phyloP scores from a whole-genome alignment of 1,139 yeast species.

The Blastobotrys capitulatus region DNA sequence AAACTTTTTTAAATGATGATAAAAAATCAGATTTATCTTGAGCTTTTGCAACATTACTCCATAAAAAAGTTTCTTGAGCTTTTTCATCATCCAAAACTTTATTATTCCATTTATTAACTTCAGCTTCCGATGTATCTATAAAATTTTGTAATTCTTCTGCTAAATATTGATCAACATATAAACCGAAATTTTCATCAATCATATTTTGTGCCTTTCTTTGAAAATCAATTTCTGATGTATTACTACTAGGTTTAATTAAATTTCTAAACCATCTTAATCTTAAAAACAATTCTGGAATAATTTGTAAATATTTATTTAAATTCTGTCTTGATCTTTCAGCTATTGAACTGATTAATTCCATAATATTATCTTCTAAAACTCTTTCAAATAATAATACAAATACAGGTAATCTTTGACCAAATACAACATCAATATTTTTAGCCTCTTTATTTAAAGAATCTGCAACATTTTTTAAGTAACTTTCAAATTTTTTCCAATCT shows the following conservation, averaged over 20 bases:
- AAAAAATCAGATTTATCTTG: slow-evolving; percentile 46
- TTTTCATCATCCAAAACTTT: slow-evolving; percentile 34
- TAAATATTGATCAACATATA: slow-evolving; percentile 37
- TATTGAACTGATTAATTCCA: slow-evolving; percentile 29
- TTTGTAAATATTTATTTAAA: slow-evolving; percentile 18
- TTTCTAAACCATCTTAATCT: slow-evolving; percentile 21
- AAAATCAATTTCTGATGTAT: slow-evolving; percentile 30
- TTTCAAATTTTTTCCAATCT: slow-evolving; percentile 29
- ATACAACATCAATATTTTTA: slow-evolving; percentile 35
- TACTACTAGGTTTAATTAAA: slow-evolving; percentile 29
- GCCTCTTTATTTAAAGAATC: slow-evolving; percentile 35
- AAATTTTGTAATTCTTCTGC: slow-evolving; percentile 38
- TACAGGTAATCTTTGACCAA: slow-evolving; percentile 28
- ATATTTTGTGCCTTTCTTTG: slow-evolving; percentile 34
- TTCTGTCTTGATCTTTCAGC: slow-evolving; percentile 19
- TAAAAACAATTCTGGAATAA: slow-evolving; percentile 24
- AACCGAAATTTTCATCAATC: slow-evolving; percentile 46
- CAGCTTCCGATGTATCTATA: slow-evolving; percentile 28
- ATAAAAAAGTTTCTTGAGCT: slow-evolving; percentile 37
- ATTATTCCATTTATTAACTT: slow-evolving; percentile 34
- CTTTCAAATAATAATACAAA: slow-evolving; percentile 30
- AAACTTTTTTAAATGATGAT: slow-evolving; percentile 47
- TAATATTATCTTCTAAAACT: slow-evolving; percentile 35
- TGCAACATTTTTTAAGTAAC: slow-evolving; percentile 31
- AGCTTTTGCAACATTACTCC: slow-evolving; percentile 40